phyloP scores from a whole-genome alignment of 179 eudicot species.

The Camellia oleifera region DNA sequence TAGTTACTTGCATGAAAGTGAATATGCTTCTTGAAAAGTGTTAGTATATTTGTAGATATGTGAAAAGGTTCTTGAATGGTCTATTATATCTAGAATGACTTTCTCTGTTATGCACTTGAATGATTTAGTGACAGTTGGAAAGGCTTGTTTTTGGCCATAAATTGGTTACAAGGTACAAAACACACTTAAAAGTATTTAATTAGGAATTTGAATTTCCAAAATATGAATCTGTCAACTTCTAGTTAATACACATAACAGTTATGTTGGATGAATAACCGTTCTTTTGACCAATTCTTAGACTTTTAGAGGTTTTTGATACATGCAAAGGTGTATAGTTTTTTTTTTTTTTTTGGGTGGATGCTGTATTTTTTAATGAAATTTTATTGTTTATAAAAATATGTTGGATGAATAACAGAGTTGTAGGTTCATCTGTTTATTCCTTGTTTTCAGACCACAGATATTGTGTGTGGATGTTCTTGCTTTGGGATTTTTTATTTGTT shows the following conservation, averaged over 20 bases:
- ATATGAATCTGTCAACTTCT: background rate
- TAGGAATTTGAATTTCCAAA: background rate
- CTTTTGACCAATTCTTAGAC: too few species aligned
- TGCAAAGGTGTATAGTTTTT: too few species aligned
- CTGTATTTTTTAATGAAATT: background rate
- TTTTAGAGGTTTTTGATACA: too few species aligned
- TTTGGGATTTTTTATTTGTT: background rate
- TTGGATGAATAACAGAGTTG: background rate
- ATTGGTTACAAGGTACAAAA: background rate
- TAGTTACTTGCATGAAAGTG: conserved; percentile 1
- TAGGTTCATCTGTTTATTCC: conserved; percentile 1
- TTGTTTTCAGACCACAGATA: background rate
- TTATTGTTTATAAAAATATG: background rate
- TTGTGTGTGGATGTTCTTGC: background rate
- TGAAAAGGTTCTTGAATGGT: background rate
- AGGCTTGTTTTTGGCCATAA: background rate
- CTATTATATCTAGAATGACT: background rate
- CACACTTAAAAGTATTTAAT: background rate
- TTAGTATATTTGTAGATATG: too few species aligned
- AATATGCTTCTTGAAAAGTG: background rate
- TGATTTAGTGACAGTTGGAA: background rate
- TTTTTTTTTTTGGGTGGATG: too few species aligned
- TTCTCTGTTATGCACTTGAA: background rate
- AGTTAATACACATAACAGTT: background rate
- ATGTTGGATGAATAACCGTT: background rate